Base-by-base conservation (phyloP, 495 filamentous ascomycete genomes). In the Bryoglossum gracile region DNA sequence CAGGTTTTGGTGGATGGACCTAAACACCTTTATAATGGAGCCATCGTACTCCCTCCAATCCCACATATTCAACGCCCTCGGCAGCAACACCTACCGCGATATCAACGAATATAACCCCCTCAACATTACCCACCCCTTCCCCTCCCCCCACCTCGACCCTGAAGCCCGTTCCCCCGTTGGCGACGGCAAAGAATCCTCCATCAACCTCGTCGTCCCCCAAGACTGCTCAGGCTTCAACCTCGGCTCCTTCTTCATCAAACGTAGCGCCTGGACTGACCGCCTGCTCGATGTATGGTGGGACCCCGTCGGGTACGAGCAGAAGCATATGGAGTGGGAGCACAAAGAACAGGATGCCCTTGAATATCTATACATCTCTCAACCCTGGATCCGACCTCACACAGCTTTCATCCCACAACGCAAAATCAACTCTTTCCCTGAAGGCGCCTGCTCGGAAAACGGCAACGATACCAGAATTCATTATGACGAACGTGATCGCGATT, bases 1-100 rank as follows among this genome's bases (percentile, higher is more conserved):
- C 54, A 95, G 89, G 89, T 92, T 99, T 57, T 99, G 92, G 92
- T 99, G 94, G 94, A 72, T 99, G 32, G 92, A 99, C 63, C 80
- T 97, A 9, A 91, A 95, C 63, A 99, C 94, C 14, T 95, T 94
- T 65, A 82, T 99, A 58, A 97, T 99, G 94, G 91, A 99, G 57
- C 86, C 87, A 11, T 84, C 82, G 8, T 87, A 90, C 62, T 95
- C 92, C 1, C 76, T 99, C 26, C 88, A 96, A 58, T 73, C 74
- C 24, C 91, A 96, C 65, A 76, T 99, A 52, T 95, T 97, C 75
- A 81, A 87, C 61, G 65, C 86, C 52, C 75, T 99, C 42, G 69
- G 70, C 16, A 68, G 76, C 17, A 77, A 80, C 54, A 84, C 85
- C 17, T 99, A 99, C 69, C 89, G 94, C 56, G 91, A 99, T 64